These are phyloP conservation scores for Pyrenula aspistea DNA, from an alignment of 495 filamentous ascomycete species.

Conservation along the genomic window DNA sequence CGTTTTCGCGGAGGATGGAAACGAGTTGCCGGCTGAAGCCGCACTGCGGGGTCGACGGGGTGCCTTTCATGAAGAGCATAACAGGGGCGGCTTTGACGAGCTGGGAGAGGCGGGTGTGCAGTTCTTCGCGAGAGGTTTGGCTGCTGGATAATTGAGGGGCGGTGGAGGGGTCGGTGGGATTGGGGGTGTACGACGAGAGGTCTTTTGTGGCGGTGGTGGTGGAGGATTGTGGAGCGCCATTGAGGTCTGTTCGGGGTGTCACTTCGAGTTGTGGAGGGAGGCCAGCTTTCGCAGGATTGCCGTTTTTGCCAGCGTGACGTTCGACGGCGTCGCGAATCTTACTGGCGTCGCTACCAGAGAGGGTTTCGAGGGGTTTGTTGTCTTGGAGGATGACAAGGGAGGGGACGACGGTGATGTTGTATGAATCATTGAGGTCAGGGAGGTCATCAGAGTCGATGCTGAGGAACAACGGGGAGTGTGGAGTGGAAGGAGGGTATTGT, in stretches of 20 bases:
- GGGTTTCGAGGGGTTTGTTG: constrained; percentile 58
- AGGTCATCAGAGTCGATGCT: constrained; percentile 84
- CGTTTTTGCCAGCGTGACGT: constrained; percentile 46
- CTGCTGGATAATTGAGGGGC: constrained; percentile 30
- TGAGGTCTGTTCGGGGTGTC: constrained; percentile 25
- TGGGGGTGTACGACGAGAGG: constrained; percentile 29
- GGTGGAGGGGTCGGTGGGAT: constrained; percentile 29
- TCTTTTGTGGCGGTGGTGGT: constrained; percentile 23
- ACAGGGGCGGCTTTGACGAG: constrained; percentile 90
- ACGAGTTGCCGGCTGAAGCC: constrained; percentile 90
- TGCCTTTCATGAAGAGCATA: constrained; percentile 90
- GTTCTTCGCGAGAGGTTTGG: constrained; percentile 54
- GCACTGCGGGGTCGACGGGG: constrained; percentile 82
- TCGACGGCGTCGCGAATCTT: constrained; percentile 76
- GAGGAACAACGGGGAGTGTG: constrained; percentile 65
- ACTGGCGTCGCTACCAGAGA: constrained; percentile 78
- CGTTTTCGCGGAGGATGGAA: constrained; percentile 68
- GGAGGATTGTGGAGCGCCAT: constrained; percentile 12
- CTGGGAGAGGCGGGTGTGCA: constrained; percentile 61
- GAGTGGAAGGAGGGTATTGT: constrained; percentile 57
- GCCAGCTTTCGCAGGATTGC: constrained; percentile 19
- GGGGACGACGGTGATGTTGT: constrained; percentile 88
- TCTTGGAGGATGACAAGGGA: constrained; percentile 72
- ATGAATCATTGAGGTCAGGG: constrained; percentile 72
- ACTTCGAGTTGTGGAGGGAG: constrained; percentile 42